Conservation (phyloP, 805 yeast genomes). For the Cyberlindnera xylosilytica region DNA sequence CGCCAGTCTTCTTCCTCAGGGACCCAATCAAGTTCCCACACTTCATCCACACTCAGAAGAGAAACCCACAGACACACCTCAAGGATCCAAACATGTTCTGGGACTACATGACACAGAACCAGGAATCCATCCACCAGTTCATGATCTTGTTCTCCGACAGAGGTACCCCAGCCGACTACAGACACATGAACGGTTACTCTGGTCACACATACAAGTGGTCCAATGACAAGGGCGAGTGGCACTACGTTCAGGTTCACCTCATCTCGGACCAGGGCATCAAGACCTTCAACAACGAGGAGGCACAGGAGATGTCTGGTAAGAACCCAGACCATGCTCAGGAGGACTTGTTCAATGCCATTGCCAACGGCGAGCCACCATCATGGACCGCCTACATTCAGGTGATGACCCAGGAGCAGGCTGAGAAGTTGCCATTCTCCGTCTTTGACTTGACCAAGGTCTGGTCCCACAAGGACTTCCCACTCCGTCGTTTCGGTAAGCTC, state of each 20-base stretch:
- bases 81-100: conserved; percentile 78
- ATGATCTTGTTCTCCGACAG: conserved; percentile 72
- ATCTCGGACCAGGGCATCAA: conserved; percentile 30
- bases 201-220: conserved; percentile 85
- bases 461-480: conserved; percentile 85
- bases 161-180: conserved; percentile 73
- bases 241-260: conserved; percentile 76
- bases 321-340: conserved; percentile 82
- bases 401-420: conserved; percentile 81
- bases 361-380: conserved; percentile 71
- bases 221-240: conserved; percentile 71
- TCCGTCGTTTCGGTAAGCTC: conserved; percentile 80
- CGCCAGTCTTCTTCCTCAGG: conserved; percentile 81
- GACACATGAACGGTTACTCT: conserved; percentile 82
- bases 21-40: conserved; percentile 86
- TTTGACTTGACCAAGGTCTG: conserved; percentile 90
- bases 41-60: conserved; percentile 86
- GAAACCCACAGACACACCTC: conserved; percentile 77
- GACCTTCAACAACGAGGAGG: conserved; percentile 12
- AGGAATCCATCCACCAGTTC: conserved; percentile 73
- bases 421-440: conserved; percentile 72
- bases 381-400: conserved; percentile 87
- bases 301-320: conserved; percentile 52
- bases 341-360: conserved; percentile 77
- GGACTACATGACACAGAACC: conserved; percentile 71